phyloP scores from a whole-genome alignment of 495 filamentous ascomycete species.

The Pyrenopolyporus hunteri region DNA sequence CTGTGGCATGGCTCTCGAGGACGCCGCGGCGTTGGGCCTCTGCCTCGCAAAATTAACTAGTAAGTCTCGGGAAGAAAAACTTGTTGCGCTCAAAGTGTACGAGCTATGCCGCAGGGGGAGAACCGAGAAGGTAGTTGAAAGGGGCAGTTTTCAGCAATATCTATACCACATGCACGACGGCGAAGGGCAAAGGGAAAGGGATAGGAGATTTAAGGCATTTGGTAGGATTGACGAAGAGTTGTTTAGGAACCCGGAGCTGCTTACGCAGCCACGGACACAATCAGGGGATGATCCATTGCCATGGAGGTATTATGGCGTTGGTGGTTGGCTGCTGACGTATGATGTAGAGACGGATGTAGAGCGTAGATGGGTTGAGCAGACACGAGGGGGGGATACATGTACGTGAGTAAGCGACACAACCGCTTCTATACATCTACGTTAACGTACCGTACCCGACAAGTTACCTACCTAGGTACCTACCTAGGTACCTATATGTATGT shows the following conservation, averaged over 20 bases:
- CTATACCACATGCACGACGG: constrained; percentile 66
- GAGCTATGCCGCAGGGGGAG: constrained; percentile 62
- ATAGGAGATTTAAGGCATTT: constrained; percentile 53
- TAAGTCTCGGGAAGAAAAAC: constrained; percentile 47
- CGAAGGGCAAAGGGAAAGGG: constrained; percentile 58
- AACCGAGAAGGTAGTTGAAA: constrained; percentile 61
- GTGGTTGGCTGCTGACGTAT: constrained; percentile 61
- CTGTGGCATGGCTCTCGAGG: constrained; percentile 53
- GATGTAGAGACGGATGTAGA: constrained; percentile 60
- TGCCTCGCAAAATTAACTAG: constrained; percentile 43
- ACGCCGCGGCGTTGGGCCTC: constrained; percentile 52
- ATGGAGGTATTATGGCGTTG: constrained; percentile 63
- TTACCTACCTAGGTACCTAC: too few species aligned
- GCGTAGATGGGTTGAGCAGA: constrained; percentile 43
- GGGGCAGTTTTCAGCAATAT: constrained; percentile 59
- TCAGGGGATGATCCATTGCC: constrained; percentile 41
- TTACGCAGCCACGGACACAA: constrained; percentile 52
- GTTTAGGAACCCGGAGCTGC: constrained; percentile 37
- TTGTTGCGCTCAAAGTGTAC: constrained; percentile 56
- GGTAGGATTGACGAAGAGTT: constrained; percentile 37
- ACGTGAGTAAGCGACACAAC: neutral
- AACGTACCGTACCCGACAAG: too few species aligned
- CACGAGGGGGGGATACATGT: neutral
- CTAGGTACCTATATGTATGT: too few species aligned
- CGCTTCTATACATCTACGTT: constrained; percentile 29